These are phyloP conservation scores for Venturia aucupariae DNA, from an alignment of 2,329 filamentous ascomycete species.

Conservation along the genomic window DNA sequence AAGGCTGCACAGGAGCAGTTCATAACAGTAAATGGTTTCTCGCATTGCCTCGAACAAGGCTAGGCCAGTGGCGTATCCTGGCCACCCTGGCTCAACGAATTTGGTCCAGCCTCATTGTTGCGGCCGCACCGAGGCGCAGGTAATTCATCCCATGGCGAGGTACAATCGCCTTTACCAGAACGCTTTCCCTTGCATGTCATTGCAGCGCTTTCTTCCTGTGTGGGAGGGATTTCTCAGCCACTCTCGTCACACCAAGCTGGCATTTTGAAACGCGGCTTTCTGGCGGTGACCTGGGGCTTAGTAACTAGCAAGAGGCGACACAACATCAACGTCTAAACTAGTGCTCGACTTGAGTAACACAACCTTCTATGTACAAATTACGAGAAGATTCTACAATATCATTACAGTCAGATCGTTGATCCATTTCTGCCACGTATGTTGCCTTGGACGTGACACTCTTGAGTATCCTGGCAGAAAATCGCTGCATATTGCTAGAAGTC, in stretches of 20 bases:
- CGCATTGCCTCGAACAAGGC: neutral
- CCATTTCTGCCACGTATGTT: no score
- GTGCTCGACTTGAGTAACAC: neutral
- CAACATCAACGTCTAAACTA: no score
- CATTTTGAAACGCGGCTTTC: neutral
- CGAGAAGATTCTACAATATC: no score
- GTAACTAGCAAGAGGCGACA: neutral
- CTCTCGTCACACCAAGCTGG: neutral
- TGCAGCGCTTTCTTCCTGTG: neutral
- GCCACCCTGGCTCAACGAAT: neutral
- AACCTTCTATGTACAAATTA: no score
- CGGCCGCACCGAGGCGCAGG: neutral
- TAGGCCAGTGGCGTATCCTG: neutral
- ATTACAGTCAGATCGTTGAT: no score
- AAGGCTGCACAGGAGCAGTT: neutral
- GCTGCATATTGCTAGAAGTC: no score
- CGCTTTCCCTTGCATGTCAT: neutral
- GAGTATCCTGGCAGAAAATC: no score
- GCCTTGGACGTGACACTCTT: no score
- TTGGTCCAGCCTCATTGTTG: neutral
- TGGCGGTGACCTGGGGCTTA: neutral
- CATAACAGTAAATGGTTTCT: neutral
- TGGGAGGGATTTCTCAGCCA: neutral
- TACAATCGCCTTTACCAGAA: neutral
- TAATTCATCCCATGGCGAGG: neutral